A percentile compares a stretch with the other conserved stretches of the same genome.
Conservation (phyloP, 371 early-diverging fungal genomes). For the Ordospora colligata region DNA sequence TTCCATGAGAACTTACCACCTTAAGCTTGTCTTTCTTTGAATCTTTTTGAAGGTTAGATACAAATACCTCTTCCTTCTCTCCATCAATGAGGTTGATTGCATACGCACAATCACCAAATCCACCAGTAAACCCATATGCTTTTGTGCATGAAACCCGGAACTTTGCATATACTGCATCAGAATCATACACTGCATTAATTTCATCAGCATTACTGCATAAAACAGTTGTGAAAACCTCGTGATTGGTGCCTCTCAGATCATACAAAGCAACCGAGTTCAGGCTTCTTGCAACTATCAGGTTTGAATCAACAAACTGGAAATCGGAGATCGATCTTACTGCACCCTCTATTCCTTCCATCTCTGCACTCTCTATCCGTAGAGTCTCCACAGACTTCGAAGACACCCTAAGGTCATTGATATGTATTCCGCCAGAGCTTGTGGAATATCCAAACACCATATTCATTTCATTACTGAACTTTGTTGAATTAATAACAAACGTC, state of each 20-base stretch:
- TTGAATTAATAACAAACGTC: constrained; percentile 92
- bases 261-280: constrained; percentile 51
- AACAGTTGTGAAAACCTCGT: constrained; percentile 2
- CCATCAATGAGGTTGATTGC: constrained; percentile 31
- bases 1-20: constrained; percentile 22
- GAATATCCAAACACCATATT: constrained; percentile 92
- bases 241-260: constrained; percentile 46
- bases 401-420: constrained; percentile 80
- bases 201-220: constrained; percentile 19
- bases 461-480: constrained; percentile 84
- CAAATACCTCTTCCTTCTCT: constrained; percentile 10
- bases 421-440: constrained; percentile 89
- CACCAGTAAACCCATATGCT: constrained; percentile 51
- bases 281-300: constrained; percentile 47
- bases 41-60: constrained; percentile 29
- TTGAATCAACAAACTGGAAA: constrained; percentile 53
- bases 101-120: constrained; percentile 37
- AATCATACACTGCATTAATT: constrained; percentile 28
- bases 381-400: neutral
- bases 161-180: constrained; percentile 53
- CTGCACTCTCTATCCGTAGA: constrained; percentile 10
- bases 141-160: constrained; percentile 40
- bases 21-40: constrained; percentile 42
- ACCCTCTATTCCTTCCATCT: constrained; percentile 35
- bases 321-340: constrained; percentile 55